phyloP scores from a whole-genome alignment of 2,329 filamentous ascomycete genomes.

The Byssochlamys sp. region DNA sequence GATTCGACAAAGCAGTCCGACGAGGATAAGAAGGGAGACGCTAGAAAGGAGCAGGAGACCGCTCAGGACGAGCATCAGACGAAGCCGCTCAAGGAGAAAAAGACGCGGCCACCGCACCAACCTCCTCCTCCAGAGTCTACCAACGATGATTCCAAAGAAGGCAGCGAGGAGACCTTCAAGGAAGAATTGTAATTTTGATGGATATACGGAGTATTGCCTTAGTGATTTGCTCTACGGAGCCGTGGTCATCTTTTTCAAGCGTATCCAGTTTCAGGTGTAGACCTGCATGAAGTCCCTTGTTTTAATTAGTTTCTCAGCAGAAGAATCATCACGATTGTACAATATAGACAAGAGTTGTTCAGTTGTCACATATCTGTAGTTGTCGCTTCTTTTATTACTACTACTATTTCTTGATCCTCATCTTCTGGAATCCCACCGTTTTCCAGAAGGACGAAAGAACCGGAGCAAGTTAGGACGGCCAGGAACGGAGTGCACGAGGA shows the following conservation, averaged over 20 bases:
- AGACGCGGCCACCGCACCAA: slow-evolving; percentile 14
- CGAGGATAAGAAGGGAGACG: slow-evolving; percentile 13
- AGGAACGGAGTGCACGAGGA: slow-evolving; percentile 46
- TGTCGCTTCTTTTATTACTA: background rate
- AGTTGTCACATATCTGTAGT: no score
- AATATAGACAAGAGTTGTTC: background rate
- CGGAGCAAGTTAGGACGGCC: background rate
- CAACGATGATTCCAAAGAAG: slow-evolving; percentile 12
- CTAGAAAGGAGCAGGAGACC: slow-evolving; percentile 9
- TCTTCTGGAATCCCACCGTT: background rate
- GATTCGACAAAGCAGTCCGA: slow-evolving; percentile 8
- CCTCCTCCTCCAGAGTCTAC: slow-evolving; percentile 1
- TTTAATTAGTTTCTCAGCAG: background rate
- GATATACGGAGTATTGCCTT: background rate
- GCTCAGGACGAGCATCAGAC: slow-evolving; percentile 3
- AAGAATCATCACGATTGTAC: background rate
- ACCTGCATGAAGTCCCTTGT: background rate
- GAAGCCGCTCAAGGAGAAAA: slow-evolving; percentile 5
- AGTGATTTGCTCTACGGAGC: background rate
- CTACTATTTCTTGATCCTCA: background rate
- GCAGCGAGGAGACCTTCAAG: slow-evolving; percentile 33
- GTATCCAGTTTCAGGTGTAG: background rate
- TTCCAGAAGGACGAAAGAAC: background rate
- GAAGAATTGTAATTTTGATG: slow-evolving; percentile 26
- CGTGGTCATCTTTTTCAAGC: background rate